Conservation (phyloP, 805 yeast species). For the Candida nanaspora region DNA sequence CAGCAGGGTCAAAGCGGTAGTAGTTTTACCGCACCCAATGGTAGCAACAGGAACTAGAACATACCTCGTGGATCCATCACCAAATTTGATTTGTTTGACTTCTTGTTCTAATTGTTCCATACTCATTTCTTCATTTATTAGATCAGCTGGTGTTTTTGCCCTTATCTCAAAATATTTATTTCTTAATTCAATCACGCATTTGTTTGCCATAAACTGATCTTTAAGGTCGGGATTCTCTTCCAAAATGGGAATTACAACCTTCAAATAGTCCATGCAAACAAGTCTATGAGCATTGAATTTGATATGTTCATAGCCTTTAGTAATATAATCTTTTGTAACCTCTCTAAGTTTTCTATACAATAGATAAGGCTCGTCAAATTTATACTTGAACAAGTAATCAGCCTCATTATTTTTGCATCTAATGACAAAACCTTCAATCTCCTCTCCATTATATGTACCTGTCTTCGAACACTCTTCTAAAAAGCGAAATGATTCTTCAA, state of each 20-base stretch:
- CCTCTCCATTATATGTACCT: slow-evolving; percentile 65
- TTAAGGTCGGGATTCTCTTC: slow-evolving; percentile 38
- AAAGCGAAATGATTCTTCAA: slow-evolving; percentile 39
- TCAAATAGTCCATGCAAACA: slow-evolving; percentile 60
- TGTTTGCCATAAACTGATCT: slow-evolving; percentile 42
- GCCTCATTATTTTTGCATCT: slow-evolving; percentile 37
- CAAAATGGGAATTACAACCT: slow-evolving; percentile 55
- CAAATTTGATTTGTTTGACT: slow-evolving; percentile 15
- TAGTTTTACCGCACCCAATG: slow-evolving; percentile 93
- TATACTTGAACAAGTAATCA: slow-evolving; percentile 83
- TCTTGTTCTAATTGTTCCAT: slow-evolving; percentile 24
- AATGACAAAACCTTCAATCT: slow-evolving; percentile 90
- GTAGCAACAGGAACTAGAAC: slow-evolving; percentile 81
- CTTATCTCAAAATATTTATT: slow-evolving; percentile 47
- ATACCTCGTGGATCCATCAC: slow-evolving; percentile 39
- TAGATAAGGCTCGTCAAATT: slow-evolving; percentile 91
- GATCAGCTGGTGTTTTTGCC: background rate
- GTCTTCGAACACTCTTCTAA: slow-evolving; percentile 50
- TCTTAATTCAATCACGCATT: slow-evolving; percentile 71
- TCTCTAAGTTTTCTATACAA: slow-evolving; percentile 90
- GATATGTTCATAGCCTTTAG: slow-evolving; percentile 30
- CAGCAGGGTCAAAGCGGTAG: slow-evolving; percentile 56
- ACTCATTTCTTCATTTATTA: slow-evolving; percentile 38
- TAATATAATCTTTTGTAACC: slow-evolving; percentile 56
- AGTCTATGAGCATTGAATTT: slow-evolving; percentile 41